Percentiles rank a stretch among this genome's conserved stretches.
phyloP scores from a whole-genome alignment of 2,329 filamentous ascomycete genomes.

The Verticillium tricorpus region DNA sequence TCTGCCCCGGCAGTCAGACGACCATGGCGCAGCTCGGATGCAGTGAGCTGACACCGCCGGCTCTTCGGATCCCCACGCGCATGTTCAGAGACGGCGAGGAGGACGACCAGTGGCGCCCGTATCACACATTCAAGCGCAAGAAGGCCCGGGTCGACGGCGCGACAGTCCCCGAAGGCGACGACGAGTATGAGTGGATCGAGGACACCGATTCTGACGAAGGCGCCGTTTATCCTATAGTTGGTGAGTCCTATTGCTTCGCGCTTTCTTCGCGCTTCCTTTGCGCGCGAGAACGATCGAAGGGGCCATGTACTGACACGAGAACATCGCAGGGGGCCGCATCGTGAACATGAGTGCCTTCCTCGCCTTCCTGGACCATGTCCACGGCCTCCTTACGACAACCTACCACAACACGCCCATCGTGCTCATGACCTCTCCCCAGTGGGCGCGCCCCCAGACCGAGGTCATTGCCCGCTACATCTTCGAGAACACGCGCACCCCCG shows the following conservation, averaged over 20 bases:
- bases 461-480: conserved; percentile 90
- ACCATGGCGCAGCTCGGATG: conserved; percentile 89
- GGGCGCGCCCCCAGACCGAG: conserved; percentile 85
- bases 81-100: conserved; percentile 87
- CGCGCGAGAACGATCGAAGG: not conserved
- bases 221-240: conserved; percentile 79
- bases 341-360: conserved; percentile 91
- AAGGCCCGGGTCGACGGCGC: conserved; percentile 26
- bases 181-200: conserved; percentile 73
- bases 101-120: conserved; percentile 70
- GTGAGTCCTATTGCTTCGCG: conserved; percentile 29
- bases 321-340: conserved; percentile 65
- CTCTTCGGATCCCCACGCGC: conserved; percentile 79
- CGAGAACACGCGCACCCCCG: conserved; percentile 93
- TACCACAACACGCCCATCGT: conserved; percentile 96
- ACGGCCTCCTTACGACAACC: conserved; percentile 81
- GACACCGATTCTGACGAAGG: conserved; percentile 84
- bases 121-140: conserved; percentile 66
- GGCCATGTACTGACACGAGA: not conserved
- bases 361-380: conserved; percentile 86
- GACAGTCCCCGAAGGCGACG: conserved; percentile 34
- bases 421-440: conserved; percentile 83
- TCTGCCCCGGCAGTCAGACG: conserved; percentile 80
- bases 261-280: not conserved
- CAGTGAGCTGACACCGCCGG: conserved; percentile 86